Evolutionary conservation across 1,284 basidiomycete genomes (phyloP).

Genomic region (Fistulina hepatica): DNA sequence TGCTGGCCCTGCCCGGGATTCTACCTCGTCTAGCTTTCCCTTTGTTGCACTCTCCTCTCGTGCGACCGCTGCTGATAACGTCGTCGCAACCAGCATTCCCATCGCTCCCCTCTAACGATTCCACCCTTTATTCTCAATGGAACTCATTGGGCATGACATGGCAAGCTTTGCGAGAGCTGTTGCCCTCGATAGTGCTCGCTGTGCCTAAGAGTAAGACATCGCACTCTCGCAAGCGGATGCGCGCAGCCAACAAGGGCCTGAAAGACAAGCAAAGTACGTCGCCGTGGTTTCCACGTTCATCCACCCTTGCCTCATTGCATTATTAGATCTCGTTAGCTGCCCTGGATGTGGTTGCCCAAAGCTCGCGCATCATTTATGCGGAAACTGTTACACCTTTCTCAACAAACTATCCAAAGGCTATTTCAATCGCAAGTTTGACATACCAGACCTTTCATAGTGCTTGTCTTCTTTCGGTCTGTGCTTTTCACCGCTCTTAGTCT

Average conservation of each 20-base stretch:
- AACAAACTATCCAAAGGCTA: constrained; percentile 50
- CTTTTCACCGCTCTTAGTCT: too few species aligned
- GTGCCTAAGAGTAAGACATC: constrained; percentile 94
- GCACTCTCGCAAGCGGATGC: constrained; percentile 92
- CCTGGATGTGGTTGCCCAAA: constrained; percentile 87
- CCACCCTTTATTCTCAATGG: constrained; percentile 31
- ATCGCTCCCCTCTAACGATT: constrained; percentile 23
- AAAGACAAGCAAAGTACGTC: constrained; percentile 86
- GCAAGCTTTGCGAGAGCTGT: constrained; percentile 63
- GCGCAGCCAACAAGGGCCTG: constrained; percentile 87
- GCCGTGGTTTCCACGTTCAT: constrained; percentile 4
- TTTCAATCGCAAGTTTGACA: constrained; percentile 14
- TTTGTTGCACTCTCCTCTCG: constrained; percentile 22
- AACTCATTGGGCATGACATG: constrained; percentile 35
- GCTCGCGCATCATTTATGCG: constrained; percentile 83
- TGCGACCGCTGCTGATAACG: constrained; percentile 19
- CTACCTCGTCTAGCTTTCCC: constrained; percentile 6
- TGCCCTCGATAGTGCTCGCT: constrained; percentile 83
- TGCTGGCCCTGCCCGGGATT: constrained; percentile 24
- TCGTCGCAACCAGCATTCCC: constrained; percentile 12
- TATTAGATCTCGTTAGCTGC: constrained; percentile 80
- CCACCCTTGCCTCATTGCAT: constrained; percentile 5
- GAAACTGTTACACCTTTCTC: constrained; percentile 74
- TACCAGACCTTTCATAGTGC: constrained; percentile 28
- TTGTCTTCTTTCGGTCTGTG: too few species aligned